Evolutionary conservation across 495 filamentous ascomycete genomes (phyloP), one percentile per base, ranked within the genome.

Genomic region (Cairneyella variabilis): DNA sequence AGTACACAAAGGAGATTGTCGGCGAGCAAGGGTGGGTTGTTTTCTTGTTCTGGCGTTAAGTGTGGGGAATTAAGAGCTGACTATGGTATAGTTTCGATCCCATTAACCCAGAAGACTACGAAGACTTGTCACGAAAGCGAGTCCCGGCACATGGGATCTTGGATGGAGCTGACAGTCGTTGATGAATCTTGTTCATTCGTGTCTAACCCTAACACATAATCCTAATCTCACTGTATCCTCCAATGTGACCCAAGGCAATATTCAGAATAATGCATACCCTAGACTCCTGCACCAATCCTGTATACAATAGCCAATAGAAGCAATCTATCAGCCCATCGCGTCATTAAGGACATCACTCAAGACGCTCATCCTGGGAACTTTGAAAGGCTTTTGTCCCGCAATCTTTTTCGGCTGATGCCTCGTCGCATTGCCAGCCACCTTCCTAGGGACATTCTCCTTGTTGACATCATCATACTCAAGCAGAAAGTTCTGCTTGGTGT

Each of bases 1-100:
- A 64, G 43, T 80, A 70, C 52, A 80, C 76, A 0, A 82, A 75
- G 59, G 70, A 69, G 27, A 76, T 83, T 57, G 69, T 70, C 51
- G 79, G 79, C 21, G 78, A 80, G 57, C 71, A 73, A 58, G 71
- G 68, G 62, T 77, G 20, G 20, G 51, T 38, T 54, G 6, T 32
- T 14, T 32, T n/a, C n/a, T n/a, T n/a, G n/a, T n/a, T n/a, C n/a
- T n/a, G n/a, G n/a, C n/a, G n/a, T n/a, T n/a, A n/a, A n/a, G n/a
- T n/a, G n/a, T n/a, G n/a, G n/a, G n/a, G n/a, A n/a, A n/a, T n/a
- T n/a, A n/a, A n/a, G n/a, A n/a, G n/a, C n/a, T n/a, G n/a, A n/a
- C n/a, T n/a, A n/a, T n/a, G 22, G 14, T 17, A 3, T 48, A 58
- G 56, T n/a, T n/a, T n/a, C n/a, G 56, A 59, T 47, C 56, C 39